These are phyloP conservation scores for Microcyclosporella mali DNA, from an alignment of 2,329 filamentous ascomycete species.

Conservation along the genomic window DNA sequence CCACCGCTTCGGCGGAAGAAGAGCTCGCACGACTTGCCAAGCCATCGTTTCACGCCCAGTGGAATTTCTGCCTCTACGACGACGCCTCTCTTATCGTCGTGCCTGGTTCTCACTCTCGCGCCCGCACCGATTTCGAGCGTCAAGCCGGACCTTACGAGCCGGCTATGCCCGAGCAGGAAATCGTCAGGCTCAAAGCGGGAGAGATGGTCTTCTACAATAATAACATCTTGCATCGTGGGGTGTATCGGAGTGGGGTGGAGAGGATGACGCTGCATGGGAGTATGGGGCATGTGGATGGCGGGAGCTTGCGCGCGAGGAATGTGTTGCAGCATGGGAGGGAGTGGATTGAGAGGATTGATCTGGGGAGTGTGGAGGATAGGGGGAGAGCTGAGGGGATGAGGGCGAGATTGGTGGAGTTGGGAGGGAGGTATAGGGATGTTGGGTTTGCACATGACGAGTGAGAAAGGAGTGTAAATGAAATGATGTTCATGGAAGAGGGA, in stretches of 20 bases:
- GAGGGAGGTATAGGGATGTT: conserved; percentile 51
- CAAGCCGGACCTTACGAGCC: conserved; percentile 59
- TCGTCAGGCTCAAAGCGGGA: conserved; percentile 62
- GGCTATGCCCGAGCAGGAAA: conserved; percentile 56
- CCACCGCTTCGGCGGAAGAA: conserved; percentile 58
- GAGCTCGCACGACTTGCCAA: conserved; percentile 57
- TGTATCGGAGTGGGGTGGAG: conserved; percentile 55
- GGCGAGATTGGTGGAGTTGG: conserved; percentile 56
- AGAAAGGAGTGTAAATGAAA: too few species aligned
- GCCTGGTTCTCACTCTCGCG: conserved; percentile 66
- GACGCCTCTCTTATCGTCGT: conserved; percentile 70
- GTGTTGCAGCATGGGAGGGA: conserved; percentile 66
- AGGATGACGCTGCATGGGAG: conserved; percentile 67
- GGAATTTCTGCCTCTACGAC: conserved; percentile 74
- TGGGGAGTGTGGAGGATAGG: conserved; percentile 39
- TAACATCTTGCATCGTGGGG: conserved; percentile 73
- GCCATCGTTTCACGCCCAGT: conserved; percentile 71
- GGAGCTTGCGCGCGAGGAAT: conserved; percentile 57
- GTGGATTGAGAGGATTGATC: conserved; percentile 58
- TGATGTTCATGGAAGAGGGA: not conserved
- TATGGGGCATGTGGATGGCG: conserved; percentile 56
- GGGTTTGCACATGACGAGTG: conserved; percentile 57
- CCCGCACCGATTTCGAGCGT: conserved; percentile 65
- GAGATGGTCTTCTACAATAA: conserved; percentile 87
- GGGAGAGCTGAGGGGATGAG: conserved; percentile 59